Conservation (phyloP, 352 stramenopile species). For the Peronospora belbahrii region DNA sequence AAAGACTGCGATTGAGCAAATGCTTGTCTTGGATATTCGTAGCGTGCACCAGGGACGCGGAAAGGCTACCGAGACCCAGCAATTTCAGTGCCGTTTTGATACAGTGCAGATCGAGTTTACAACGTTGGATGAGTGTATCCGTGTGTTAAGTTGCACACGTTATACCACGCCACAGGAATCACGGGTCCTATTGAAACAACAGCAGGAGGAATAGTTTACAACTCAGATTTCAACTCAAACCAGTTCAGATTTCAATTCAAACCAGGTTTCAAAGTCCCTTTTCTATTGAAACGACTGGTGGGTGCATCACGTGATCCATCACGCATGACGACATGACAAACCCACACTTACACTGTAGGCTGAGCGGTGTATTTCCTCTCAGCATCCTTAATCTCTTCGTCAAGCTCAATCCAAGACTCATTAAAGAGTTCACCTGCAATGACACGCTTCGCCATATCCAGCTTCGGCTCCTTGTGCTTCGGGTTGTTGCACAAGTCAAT, state of each 20-base stretch:
- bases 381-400: constrained; percentile 91
- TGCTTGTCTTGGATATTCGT: constrained; percentile 78
- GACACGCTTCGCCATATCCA: constrained; percentile 98
- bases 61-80: constrained; percentile 39
- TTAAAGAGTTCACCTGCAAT: constrained; percentile 96
- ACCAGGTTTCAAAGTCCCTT: constrained; percentile 6
- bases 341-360: constrained; percentile 9
- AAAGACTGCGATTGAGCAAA: constrained; percentile 58
- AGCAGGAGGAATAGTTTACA: constrained; percentile 15
- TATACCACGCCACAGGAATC: constrained; percentile 26
- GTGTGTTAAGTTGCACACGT: constrained; percentile 42
- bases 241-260: constrained; percentile 8
- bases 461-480: constrained; percentile 99
- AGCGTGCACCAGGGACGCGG: constrained; percentile 75
- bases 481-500: constrained; percentile 99
- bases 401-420: constrained; percentile 97
- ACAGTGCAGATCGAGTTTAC: constrained; percentile 66
- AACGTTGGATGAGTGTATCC: constrained; percentile 58
- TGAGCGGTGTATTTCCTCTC: constrained; percentile 25
- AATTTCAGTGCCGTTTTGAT: constrained; percentile 73
- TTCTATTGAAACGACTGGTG: constrained; percentile 6
- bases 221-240: constrained; percentile 2
- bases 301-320: constrained; percentile 6
- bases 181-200: constrained; percentile 18
- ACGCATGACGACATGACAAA: no score